Conservation (phyloP, 2,329 filamentous ascomycete species). For the Raffaelea albimanens region DNA sequence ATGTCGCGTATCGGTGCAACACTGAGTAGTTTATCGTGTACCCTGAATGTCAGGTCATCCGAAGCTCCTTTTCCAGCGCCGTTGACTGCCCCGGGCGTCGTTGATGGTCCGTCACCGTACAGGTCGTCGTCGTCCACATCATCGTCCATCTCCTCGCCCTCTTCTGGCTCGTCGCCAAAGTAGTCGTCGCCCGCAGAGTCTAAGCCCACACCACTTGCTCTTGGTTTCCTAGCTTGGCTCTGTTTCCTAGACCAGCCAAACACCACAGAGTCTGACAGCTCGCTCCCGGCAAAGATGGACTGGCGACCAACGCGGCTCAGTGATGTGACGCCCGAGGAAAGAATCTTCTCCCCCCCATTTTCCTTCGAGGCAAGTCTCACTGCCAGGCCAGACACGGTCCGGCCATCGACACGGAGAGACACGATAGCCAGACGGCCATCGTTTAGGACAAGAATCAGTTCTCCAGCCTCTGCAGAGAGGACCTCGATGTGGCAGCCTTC, state of each 20-base stretch:
- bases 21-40: slow-evolving; percentile 69
- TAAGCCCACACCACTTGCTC: slow-evolving; percentile 30
- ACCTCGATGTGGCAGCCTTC: slow-evolving; percentile 74
- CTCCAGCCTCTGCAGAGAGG: slow-evolving; percentile 66
- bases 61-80: slow-evolving; percentile 19
- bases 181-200: slow-evolving; percentile 31
- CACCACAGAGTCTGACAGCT: slow-evolving; percentile 70
- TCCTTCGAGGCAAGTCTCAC: slow-evolving; percentile 56
- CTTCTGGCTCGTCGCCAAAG: slow-evolving; percentile 33
- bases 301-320: slow-evolving; percentile 59
- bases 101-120: slow-evolving; percentile 47
- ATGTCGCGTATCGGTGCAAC: slow-evolving; percentile 72
- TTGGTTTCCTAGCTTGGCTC: slow-evolving; percentile 45
- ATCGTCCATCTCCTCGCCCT: slow-evolving; percentile 38
- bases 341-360: slow-evolving; percentile 51
- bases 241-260: slow-evolving; percentile 69
- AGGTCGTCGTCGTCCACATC: slow-evolving; percentile 54
- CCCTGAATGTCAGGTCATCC: slow-evolving; percentile 59
- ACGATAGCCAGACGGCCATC: slow-evolving; percentile 68
- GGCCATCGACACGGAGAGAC: slow-evolving; percentile 78
- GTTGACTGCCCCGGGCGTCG: slow-evolving; percentile 6
- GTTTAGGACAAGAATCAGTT: slow-evolving; percentile 73
- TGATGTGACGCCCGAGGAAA: slow-evolving; percentile 53
- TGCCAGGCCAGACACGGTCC: slow-evolving; percentile 81
- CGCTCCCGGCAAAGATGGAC: slow-evolving; percentile 75